These are phyloP conservation scores for Aspergillus japonicus DNA, from an alignment of 2,329 filamentous ascomycete genomes.

Conservation along the genomic window DNA sequence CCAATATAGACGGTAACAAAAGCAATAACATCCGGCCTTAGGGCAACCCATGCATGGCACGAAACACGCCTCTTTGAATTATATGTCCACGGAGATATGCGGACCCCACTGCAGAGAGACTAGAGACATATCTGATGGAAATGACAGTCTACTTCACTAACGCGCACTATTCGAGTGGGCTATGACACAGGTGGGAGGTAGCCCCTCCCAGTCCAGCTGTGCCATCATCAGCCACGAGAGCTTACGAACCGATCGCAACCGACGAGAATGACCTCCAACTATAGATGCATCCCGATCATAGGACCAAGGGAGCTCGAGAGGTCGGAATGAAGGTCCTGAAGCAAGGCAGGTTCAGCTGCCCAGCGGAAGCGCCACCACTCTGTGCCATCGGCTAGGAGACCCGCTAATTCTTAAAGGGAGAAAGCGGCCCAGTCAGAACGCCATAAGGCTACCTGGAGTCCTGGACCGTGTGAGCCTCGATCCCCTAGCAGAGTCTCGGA, in stretches of 20 bases:
- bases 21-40: conserved; percentile 11
- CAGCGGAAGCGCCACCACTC: conserved; percentile 22
- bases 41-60: conserved; percentile 5
- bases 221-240: conserved; percentile 24
- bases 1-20: conserved; percentile 6
- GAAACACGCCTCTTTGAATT: conserved; percentile 14
- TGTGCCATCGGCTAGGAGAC: conserved; percentile 15
- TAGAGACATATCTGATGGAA: conserved; percentile 11
- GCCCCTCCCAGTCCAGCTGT: conserved; percentile 23
- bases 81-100: conserved; percentile 6
- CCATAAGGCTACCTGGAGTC: conserved; percentile 5
- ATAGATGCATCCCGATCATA: conserved; percentile 14
- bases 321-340: conserved; percentile 17
- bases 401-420: conserved; percentile 22
- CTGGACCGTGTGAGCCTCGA: conserved; percentile 7
- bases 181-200: conserved; percentile 9
- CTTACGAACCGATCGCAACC: conserved; percentile 17
- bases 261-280: conserved; percentile 10
- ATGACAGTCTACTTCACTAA: conserved; percentile 9
- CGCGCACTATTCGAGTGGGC: conserved; percentile 13
- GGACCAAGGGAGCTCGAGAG: conserved; percentile 16
- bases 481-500: neutral
- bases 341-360: conserved; percentile 24
- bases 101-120: conserved; percentile 22
- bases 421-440: neutral